phyloP scores from a whole-genome alignment of 805 yeast genomes.

The Nakazawaea pomicola region DNA sequence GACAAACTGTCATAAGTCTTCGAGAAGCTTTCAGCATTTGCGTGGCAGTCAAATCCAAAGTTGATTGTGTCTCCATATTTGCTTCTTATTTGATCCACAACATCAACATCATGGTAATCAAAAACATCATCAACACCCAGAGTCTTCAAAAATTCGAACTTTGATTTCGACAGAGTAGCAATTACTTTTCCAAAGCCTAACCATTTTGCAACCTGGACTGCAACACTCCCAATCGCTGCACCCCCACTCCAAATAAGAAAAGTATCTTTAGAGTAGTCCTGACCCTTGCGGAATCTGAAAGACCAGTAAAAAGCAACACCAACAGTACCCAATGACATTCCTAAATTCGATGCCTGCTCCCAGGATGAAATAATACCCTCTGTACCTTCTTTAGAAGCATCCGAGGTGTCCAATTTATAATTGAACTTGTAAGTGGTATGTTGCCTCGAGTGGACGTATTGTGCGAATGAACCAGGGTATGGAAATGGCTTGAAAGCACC shows the following conservation, averaged over 20 bases:
- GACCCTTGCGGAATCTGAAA: constrained; percentile 18
- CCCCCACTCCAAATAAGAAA: constrained; percentile 64
- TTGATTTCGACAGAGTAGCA: constrained; percentile 22
- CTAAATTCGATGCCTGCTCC: constrained; percentile 61
- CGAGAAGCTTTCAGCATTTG: constrained; percentile 17
- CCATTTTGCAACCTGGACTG: constrained; percentile 54
- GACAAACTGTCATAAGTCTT: constrained; percentile 30
- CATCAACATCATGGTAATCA: constrained; percentile 28
- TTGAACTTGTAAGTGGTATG: not conserved
- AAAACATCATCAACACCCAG: constrained; percentile 31
- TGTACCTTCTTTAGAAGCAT: constrained; percentile 10
- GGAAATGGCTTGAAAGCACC: constrained; percentile 41
- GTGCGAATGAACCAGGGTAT: constrained; percentile 54
- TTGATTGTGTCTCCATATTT: constrained; percentile 23
- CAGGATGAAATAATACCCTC: constrained; percentile 36
- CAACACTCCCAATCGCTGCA: constrained; percentile 51
- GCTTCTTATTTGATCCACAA: constrained; percentile 22
- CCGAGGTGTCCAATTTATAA: not conserved
- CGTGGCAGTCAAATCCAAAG: constrained; percentile 30
- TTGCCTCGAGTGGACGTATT: constrained; percentile 33
- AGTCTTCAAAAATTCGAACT: constrained; percentile 18
- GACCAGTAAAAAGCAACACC: constrained; percentile 48
- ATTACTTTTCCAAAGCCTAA: constrained; percentile 30
- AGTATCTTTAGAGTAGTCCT: constrained; percentile 28
- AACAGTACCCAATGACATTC: constrained; percentile 48